Evolutionary conservation across 2,329 filamentous ascomycete genomes (phyloP).

Genomic region (Cytospora chrysosperma): DNA sequence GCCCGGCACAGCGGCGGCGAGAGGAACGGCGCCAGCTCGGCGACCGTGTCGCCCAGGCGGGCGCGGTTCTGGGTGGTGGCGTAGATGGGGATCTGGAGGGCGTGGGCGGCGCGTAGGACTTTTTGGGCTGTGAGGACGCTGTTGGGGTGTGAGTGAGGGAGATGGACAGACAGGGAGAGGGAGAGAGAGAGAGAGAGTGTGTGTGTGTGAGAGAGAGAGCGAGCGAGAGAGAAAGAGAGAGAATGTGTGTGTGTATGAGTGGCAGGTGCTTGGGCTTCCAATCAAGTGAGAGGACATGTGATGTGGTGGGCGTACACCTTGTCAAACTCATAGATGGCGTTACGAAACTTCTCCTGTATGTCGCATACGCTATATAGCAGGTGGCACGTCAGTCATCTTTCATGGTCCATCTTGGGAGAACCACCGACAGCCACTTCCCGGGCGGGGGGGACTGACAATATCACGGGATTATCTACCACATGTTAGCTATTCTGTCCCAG

Average conservation of each 20-base stretch:
- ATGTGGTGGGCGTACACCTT: constrained; percentile 59
- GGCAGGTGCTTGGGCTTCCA: neutral
- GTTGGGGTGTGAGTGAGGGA: constrained; percentile 16
- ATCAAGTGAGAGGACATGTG: neutral
- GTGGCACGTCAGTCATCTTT: neutral
- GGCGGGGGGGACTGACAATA: constrained; percentile 44
- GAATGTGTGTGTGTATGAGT: neutral
- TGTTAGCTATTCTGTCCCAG: constrained; percentile 20
- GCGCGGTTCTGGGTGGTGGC: constrained; percentile 81
- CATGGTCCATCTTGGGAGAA: neutral
- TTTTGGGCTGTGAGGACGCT: constrained; percentile 68
- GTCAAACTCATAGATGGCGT: constrained; percentile 79
- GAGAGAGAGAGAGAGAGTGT: no score
- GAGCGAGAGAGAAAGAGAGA: no score
- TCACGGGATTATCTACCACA: constrained; percentile 44
- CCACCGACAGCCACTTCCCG: neutral
- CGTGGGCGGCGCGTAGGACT: constrained; percentile 62
- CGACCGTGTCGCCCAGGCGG: constrained; percentile 76
- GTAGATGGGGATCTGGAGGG: constrained; percentile 74
- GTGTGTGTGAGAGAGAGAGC: no score
- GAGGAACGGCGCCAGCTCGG: constrained; percentile 62
- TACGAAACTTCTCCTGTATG: constrained; percentile 88
- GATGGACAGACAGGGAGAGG: no score
- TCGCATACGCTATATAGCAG: constrained; percentile 72
- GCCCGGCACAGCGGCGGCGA: constrained; percentile 42